Evolutionary conservation across 164 flowering plant genomes (phyloP).

Genomic region (Cinnamomum chago): DNA sequence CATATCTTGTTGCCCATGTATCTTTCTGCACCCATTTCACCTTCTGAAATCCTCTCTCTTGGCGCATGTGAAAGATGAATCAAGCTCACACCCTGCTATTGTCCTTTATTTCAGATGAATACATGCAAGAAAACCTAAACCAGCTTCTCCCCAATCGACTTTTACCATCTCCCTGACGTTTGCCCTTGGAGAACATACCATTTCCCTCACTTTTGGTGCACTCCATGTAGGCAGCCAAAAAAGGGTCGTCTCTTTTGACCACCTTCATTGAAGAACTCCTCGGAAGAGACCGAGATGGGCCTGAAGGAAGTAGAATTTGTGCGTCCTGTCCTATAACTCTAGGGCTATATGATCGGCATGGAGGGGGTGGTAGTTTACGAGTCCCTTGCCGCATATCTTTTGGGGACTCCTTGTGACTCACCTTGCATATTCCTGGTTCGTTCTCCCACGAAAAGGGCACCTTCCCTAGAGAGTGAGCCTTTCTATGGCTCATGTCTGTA

Average conservation of each 20-base stretch:
- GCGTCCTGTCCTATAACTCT: slow-evolving; percentile 6
- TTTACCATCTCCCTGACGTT: neutral
- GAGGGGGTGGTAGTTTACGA: slow-evolving; percentile 22
- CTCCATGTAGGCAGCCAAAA: slow-evolving; percentile 39
- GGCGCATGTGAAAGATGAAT: slow-evolving; percentile 17
- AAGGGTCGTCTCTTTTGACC: slow-evolving; percentile 34
- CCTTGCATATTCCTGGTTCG: slow-evolving; percentile 31
- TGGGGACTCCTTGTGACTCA: neutral
- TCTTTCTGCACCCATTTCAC: neutral
- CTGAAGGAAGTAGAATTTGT: slow-evolving; percentile 38
- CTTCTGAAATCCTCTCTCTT: neutral
- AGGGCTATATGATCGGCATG: slow-evolving; percentile 12
- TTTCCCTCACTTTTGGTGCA: slow-evolving; percentile 34
- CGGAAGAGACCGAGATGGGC: slow-evolving; percentile 14
- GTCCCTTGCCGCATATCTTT: neutral
- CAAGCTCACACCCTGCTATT: slow-evolving; percentile 33
- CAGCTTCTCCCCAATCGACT: slow-evolving; percentile 9
- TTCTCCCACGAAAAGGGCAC: slow-evolving; percentile 53
- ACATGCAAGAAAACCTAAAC: slow-evolving; percentile 45
- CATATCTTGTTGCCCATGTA: neutral
- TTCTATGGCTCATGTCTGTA: slow-evolving; percentile 24
- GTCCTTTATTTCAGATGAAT: slow-evolving; percentile 44
- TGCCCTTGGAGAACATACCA: slow-evolving; percentile 3
- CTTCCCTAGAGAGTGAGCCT: slow-evolving; percentile 22
- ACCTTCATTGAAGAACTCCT: slow-evolving; percentile 28